Conservation (phyloP, 1,284 basidiomycete species). For the Papiliotrema terrestris region DNA sequence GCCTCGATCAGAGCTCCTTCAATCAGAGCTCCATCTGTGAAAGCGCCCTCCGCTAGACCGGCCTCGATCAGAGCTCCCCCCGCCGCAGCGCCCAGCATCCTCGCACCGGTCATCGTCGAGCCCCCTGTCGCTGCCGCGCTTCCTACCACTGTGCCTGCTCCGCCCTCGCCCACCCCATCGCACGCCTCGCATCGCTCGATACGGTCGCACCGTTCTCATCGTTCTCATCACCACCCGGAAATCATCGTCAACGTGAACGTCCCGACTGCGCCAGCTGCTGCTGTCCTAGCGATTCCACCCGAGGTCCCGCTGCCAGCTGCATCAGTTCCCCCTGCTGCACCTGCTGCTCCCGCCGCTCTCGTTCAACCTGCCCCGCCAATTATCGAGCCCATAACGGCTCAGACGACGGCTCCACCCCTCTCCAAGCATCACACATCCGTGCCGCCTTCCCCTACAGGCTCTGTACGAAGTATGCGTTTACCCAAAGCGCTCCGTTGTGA, state of each 20-base stretch:
- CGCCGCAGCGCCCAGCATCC: neutral
- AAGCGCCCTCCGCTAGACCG: slow-evolving; percentile 13
- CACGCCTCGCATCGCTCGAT: slow-evolving; percentile 12
- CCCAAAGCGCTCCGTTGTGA: neutral
- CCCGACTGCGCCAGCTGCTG: slow-evolving; percentile 13
- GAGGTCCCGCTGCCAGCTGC: too few relatives aligned
- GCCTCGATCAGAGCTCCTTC: slow-evolving; percentile 3
- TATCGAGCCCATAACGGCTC: neutral
- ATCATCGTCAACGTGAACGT: slow-evolving; percentile 27
- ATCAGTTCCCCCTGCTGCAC: neutral
- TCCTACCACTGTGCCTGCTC: slow-evolving; percentile 5
- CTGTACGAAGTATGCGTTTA: slow-evolving; percentile 6
- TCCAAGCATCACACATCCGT: neutral
- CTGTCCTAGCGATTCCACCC: neutral
- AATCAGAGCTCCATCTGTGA: slow-evolving; percentile 4
- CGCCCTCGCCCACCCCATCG: slow-evolving; percentile 20
- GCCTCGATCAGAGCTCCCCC: slow-evolving; percentile 4
- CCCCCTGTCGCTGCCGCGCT: slow-evolving; percentile 2
- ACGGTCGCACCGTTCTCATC: slow-evolving; percentile 17
- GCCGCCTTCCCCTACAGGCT: neutral
- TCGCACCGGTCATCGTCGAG: slow-evolving; percentile 6
- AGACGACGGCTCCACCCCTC: neutral
- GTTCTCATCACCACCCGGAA: slow-evolving; percentile 23
- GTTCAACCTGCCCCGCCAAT: neutral
- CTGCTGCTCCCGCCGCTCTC: neutral